Evolutionary conservation across 306 rosid species (phyloP), one percentile per base, ranked within the genome.

Genomic region (Purshia tridentata): DNA sequence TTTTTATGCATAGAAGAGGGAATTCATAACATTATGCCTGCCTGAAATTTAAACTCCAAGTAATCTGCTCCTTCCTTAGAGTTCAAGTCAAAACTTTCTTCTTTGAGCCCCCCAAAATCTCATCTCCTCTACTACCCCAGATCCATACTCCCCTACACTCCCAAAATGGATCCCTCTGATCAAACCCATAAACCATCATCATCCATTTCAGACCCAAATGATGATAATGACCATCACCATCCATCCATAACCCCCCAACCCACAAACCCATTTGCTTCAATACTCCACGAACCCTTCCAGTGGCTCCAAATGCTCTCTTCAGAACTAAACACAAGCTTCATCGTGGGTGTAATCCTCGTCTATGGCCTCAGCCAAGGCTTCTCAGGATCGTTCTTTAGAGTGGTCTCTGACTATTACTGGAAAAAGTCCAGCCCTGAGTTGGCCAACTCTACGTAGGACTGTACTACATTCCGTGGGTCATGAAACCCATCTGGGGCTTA

Each of bases 401-500:
- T 91, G 0, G 91, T 79, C 8, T 14, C 87, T 0, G 97, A 91
- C 18, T 91, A 84, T 63, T 91, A 88, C 70, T 91, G 97, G 97
- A 91, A 91, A 83, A 80, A 40, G 51, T 89, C 0, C 90, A 87
- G 46, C 97, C 97, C 13, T 88, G 92, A 0, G 57, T 76, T 0
- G 92, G 87, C 1, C 97, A 91, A 62, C 76, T 87, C 56, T 91
- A 81, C 47, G 68, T 74, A 0, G 89, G 88, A 1, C 46, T 91
- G 18, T 91, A 85, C 83, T 73, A 77, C 78, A 85, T 91, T 44
- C 95, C 95, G 0, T 91, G 92, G 95, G 37, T 91, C 46, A 76
- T 91, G 76, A 91, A 88, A 65, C 97, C 97, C 35, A 3, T 91
- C 0, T 91, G 95, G 97, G 97, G 97, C 0, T 70, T 91, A 40